These are phyloP conservation scores for Saccharomyces hybrid DNA, from an alignment of 1,139 yeast species.

Conservation along the genomic window DNA sequence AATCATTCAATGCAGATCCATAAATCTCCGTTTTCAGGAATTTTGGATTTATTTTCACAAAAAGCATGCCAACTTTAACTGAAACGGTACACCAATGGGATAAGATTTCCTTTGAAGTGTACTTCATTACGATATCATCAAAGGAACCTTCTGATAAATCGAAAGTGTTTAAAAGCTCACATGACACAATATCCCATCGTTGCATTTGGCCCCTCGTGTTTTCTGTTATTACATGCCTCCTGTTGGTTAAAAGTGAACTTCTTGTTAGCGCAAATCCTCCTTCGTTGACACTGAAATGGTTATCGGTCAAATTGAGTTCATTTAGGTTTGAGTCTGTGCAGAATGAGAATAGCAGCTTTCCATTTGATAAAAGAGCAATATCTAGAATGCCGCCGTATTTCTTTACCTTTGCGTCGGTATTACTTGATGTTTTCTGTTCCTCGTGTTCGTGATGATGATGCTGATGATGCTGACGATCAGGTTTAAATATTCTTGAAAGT, in stretches of 20 bases:
- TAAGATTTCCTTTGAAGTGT: conserved; percentile 64
- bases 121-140: conserved; percentile 56
- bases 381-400: conserved; percentile 30
- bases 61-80: conserved; percentile 74
- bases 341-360: conserved; percentile 39
- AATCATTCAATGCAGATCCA: conserved; percentile 58
- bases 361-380: conserved; percentile 25
- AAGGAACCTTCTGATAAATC: conserved; percentile 39
- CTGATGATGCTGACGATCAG: not conserved
- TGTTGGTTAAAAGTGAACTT: conserved; percentile 65
- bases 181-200: conserved; percentile 71
- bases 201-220: conserved; percentile 70
- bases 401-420: conserved; percentile 10
- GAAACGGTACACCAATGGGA: conserved; percentile 90
- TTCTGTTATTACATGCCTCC: conserved; percentile 71
- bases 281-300: conserved; percentile 35
- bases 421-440: conserved; percentile 5
- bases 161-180: conserved; percentile 46
- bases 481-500: not conserved
- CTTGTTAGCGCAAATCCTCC: conserved; percentile 60
- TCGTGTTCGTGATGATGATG: not conserved
- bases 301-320: conserved; percentile 22
- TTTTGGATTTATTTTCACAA: conserved; percentile 52
- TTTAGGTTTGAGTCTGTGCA: conserved; percentile 39
- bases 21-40: conserved; percentile 69